Evolutionary conservation across 75 land plant genomes (phyloP).

Genomic region (Sequoia sempervirens): DNA sequence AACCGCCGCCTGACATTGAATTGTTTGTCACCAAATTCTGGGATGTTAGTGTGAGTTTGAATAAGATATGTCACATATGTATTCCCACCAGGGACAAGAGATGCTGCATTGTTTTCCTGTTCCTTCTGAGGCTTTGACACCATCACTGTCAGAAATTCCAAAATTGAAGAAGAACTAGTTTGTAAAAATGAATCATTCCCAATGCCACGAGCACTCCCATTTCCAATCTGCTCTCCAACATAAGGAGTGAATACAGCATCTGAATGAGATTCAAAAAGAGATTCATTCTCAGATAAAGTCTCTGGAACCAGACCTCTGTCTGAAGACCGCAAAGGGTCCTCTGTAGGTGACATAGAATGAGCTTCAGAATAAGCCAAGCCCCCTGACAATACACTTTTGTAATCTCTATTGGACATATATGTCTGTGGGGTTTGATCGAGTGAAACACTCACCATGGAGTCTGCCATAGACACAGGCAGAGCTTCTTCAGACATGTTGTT

Average conservation of each 20-base stretch:
- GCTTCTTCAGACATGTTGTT: conserved; percentile 16
- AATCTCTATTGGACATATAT: conserved; percentile 22
- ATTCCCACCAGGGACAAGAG: conserved; percentile 25
- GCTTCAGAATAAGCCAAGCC: not conserved
- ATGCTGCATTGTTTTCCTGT: conserved; percentile 11
- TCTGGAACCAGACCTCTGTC: not conserved
- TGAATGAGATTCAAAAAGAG: conserved; percentile 10
- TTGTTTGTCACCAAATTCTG: conserved; percentile 21
- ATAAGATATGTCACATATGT: conserved; percentile 26
- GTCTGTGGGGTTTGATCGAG: conserved; percentile 22
- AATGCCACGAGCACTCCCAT: too few relatives aligned
- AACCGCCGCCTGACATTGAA: conserved; percentile 22
- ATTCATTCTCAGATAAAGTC: conserved; percentile 9
- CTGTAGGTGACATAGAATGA: conserved; percentile 4
- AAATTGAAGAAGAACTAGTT: not conserved
- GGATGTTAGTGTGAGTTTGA: conserved; percentile 18
- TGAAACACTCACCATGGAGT: conserved; percentile 28
- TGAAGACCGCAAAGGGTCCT: conserved; percentile 8
- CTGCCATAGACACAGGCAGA: conserved; percentile 10
- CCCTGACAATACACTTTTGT: conserved; percentile 27
- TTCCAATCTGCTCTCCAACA: too few relatives aligned
- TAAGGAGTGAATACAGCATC: not conserved
- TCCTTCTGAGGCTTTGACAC: conserved; percentile 17
- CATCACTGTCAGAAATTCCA: too few relatives aligned
- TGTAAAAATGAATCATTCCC: not conserved